Conservation (phyloP, 1,284 basidiomycete genomes). For the Rhizoctonia solani region DNA sequence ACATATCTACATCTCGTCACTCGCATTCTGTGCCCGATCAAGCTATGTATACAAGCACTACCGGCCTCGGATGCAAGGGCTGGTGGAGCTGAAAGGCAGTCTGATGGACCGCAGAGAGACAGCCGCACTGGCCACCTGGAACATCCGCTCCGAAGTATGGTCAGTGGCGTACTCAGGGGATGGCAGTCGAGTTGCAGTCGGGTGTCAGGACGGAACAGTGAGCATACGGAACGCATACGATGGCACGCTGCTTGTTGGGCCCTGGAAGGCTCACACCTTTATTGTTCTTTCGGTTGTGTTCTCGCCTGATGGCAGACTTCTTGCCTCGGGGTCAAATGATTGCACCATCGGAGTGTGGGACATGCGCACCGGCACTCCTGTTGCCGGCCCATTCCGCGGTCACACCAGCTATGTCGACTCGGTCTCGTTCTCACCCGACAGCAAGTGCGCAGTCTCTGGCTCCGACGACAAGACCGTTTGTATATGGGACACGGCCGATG, state of each 20-base stretch:
- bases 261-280: neutral
- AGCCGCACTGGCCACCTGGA: neutral
- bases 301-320: neutral
- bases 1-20: conserved; percentile 4
- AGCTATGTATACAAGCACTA: neutral
- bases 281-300: neutral
- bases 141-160: neutral
- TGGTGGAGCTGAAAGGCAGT: neutral
- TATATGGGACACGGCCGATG: neutral
- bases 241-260: neutral
- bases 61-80: neutral
- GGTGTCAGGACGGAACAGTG: neutral
- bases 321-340: conserved; percentile 31
- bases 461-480: neutral
- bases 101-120: neutral
- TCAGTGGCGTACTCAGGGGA: neutral
- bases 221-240: neutral
- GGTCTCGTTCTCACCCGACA: neutral
- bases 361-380: neutral
- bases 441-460: neutral
- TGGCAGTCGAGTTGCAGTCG: neutral
- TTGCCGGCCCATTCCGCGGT: neutral
- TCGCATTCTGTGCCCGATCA: neutral
- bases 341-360: conserved; percentile 32
- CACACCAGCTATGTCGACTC: neutral